Evolutionary conservation across 2,329 filamentous ascomycete species (phyloP).

Genomic region (Endocalyx cinctus): DNA sequence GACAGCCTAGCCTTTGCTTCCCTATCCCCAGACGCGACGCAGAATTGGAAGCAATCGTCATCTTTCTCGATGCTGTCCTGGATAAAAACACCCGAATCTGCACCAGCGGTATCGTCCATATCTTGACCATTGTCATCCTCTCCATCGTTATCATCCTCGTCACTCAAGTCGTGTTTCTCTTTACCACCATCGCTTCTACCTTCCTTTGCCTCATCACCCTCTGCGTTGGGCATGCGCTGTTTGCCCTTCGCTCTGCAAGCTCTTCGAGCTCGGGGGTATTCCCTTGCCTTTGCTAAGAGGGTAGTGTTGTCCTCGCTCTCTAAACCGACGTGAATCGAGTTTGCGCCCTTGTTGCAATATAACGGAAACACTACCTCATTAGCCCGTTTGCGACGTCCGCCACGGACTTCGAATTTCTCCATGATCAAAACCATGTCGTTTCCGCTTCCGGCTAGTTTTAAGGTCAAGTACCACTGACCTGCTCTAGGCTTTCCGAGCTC

Average conservation of each 20-base stretch:
- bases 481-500: constrained; percentile 4
- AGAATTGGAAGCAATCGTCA: no score
- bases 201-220: neutral
- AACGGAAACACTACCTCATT: neutral
- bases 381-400: neutral
- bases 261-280: neutral
- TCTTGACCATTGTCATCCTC: neutral
- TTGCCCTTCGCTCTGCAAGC: neutral
- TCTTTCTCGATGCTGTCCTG: no score
- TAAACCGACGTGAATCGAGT: constrained; percentile 7
- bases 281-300: neutral
- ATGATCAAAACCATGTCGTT: constrained; percentile 3
- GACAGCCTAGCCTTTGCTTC: neutral
- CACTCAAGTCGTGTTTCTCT: neutral
- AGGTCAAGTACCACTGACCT: constrained; percentile 5
- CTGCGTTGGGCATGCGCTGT: neutral
- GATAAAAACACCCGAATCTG: no score
- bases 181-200: neutral
- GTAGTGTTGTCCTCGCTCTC: neutral
- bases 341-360: constrained; percentile 7
- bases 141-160: neutral
- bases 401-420: neutral
- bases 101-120: neutral
- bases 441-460: constrained; percentile 2
- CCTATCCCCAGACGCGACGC: neutral